Conservation (phyloP, 23 red algal genomes). For the Gracilaria vermiculophylla region DNA sequence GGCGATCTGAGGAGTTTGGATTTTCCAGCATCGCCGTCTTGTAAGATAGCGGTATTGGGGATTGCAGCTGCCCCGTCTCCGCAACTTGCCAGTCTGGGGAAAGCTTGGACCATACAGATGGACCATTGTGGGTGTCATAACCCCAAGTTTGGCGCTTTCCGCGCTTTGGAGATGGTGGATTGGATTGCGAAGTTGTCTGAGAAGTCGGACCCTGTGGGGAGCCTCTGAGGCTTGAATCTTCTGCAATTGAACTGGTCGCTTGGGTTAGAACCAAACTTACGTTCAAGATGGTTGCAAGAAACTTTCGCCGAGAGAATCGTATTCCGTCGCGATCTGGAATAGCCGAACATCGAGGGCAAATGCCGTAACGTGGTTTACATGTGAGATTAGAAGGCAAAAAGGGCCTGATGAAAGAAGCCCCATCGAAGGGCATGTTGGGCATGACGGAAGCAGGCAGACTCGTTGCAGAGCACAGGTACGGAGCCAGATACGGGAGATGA, state of each 20-base stretch:
- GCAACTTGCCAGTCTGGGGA: conserved; percentile 23
- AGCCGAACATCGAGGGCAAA: conserved; percentile 7
- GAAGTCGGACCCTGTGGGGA: not conserved
- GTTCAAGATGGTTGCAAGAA: conserved; percentile 9
- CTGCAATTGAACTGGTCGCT: not conserved
- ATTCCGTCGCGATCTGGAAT: not conserved
- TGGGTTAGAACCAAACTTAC: not conserved
- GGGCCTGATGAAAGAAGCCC: not conserved
- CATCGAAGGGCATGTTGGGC: not conserved
- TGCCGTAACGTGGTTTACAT: not conserved
- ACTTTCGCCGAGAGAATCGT: not conserved
- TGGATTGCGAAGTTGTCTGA: not conserved
- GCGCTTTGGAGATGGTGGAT: not conserved
- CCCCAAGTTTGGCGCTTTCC: conserved; percentile 25
- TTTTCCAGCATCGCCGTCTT: not conserved
- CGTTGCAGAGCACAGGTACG: too few species aligned
- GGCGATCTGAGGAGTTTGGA: conserved; percentile 10
- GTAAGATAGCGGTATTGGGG: conserved; percentile 60
- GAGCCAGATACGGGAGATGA: too few species aligned
- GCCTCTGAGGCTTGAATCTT: not conserved
- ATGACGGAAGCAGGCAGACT: not conserved
- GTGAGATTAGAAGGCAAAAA: not conserved
- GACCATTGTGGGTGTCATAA: conserved; percentile 30
- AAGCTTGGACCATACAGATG: conserved; percentile 36
- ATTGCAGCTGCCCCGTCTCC: conserved; percentile 21